Evolutionary conservation across 106 monocot species (phyloP).

Genomic region (Platanthera zijinensis): DNA sequence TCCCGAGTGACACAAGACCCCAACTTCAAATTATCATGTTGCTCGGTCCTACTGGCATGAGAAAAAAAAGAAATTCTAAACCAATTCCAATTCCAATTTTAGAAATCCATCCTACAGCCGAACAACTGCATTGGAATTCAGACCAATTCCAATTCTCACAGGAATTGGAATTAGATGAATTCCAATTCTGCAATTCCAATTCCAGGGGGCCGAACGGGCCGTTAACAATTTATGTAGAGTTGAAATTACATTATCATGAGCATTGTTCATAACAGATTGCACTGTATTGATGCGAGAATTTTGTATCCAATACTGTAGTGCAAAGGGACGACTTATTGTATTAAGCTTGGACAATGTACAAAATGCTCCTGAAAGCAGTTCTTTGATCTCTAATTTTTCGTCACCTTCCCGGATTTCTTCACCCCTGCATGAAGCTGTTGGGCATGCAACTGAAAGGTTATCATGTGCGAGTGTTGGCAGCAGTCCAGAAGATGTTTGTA

Average conservation of each 20-base stretch:
- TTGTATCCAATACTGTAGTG: constrained; percentile 29
- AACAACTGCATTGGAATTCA: too few species aligned
- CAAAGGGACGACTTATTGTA: constrained; percentile 71
- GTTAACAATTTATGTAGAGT: neutral
- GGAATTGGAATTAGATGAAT: too few species aligned
- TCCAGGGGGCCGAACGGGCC: too few species aligned
- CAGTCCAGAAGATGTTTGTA: constrained; percentile 41
- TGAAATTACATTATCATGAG: neutral
- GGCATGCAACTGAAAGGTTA: constrained; percentile 38
- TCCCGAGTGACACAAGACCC: too few species aligned
- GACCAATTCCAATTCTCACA: too few species aligned
- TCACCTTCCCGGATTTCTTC: constrained; percentile 34
- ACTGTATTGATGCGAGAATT: neutral
- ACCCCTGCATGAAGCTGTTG: constrained; percentile 44
- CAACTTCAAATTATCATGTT: too few species aligned
- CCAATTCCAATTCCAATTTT: too few species aligned
- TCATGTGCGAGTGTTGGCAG: constrained; percentile 47
- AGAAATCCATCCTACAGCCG: too few species aligned
- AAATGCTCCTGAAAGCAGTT: constrained; percentile 37
- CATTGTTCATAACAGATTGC: neutral
- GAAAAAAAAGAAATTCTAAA: too few species aligned
- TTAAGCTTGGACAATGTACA: constrained; percentile 45
- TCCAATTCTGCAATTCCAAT: too few species aligned
- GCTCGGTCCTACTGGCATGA: too few species aligned
- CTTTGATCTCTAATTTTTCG: constrained; percentile 23